Percentiles rank a stretch among this genome's conserved stretches.
These are phyloP conservation scores for Atkinsonella hypoxylon DNA, from an alignment of 2,329 filamentous ascomycete genomes.

Conservation along the genomic window DNA sequence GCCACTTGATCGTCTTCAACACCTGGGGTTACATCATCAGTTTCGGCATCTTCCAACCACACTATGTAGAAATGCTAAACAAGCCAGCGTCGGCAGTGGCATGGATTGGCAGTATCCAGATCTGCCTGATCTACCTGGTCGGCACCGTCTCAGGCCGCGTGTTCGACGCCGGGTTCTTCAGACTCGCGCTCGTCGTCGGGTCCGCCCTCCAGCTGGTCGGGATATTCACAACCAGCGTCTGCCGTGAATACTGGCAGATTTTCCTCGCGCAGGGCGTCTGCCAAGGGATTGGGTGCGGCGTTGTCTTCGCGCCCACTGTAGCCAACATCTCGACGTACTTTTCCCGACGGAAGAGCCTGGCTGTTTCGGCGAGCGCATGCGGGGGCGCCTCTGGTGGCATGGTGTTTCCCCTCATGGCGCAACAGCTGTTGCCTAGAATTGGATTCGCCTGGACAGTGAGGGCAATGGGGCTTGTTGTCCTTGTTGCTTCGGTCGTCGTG, in stretches of 20 bases:
- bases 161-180: slow-evolving; percentile 30
- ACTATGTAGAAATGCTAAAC: slow-evolving; percentile 23
- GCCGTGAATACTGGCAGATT: slow-evolving; percentile 33
- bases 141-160: slow-evolving; percentile 29
- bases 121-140: slow-evolving; percentile 28
- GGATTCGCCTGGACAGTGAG: slow-evolving; percentile 57
- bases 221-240: slow-evolving; percentile 32
- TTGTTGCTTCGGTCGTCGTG: slow-evolving; percentile 29
- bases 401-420: slow-evolving; percentile 47
- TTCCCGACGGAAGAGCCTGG: slow-evolving; percentile 42
- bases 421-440: slow-evolving; percentile 43
- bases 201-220: slow-evolving; percentile 32
- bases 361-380: slow-evolving; percentile 45
- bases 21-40: slow-evolving; percentile 27
- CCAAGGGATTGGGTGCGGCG: slow-evolving; percentile 40
- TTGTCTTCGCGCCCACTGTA: slow-evolving; percentile 41
- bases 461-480: slow-evolving; percentile 46
- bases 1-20: slow-evolving; percentile 25
- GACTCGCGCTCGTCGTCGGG: slow-evolving; percentile 20
- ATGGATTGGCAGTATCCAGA: slow-evolving; percentile 37
- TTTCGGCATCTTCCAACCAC: slow-evolving; percentile 27
- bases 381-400: slow-evolving; percentile 52
- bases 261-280: slow-evolving; percentile 43
- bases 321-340: slow-evolving; percentile 51
- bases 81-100: slow-evolving; percentile 26